Evolutionary conservation across 352 stramenopile species (phyloP).

Genomic region (Hyaloperonospora brassicae): DNA sequence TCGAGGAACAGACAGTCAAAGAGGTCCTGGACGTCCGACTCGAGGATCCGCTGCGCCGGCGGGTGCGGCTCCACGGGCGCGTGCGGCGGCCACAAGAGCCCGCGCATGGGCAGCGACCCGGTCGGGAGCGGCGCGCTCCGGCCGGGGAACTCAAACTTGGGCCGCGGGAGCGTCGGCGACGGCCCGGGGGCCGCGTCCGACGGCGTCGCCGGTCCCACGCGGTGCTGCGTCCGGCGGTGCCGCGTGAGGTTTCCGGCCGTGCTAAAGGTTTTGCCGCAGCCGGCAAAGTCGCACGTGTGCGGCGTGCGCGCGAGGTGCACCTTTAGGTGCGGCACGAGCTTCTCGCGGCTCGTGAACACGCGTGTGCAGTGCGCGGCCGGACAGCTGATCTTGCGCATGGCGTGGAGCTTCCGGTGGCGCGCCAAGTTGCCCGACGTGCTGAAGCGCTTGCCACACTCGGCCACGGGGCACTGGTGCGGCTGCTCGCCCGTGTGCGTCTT

Average conservation of each 20-base stretch:
- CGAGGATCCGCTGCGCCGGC: slow-evolving; percentile 25
- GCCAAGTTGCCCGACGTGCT: slow-evolving; percentile 54
- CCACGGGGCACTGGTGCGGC: slow-evolving; percentile 53
- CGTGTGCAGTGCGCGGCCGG: slow-evolving; percentile 34
- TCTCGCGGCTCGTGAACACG: slow-evolving; percentile 39
- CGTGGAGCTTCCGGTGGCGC: slow-evolving; percentile 43
- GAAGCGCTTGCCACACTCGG: slow-evolving; percentile 52
- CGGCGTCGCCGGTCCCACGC: slow-evolving; percentile 13
- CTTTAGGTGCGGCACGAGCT: slow-evolving; percentile 41
- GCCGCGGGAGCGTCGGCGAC: slow-evolving; percentile 16
- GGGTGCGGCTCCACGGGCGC: slow-evolving; percentile 15
- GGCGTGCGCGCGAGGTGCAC: slow-evolving; percentile 43
- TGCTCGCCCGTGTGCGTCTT: slow-evolving; percentile 83
- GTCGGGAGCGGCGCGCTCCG: slow-evolving; percentile 11
- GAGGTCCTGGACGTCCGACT: slow-evolving; percentile 36
- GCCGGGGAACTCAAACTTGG: slow-evolving; percentile 26
- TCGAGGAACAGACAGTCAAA: slow-evolving; percentile 42
- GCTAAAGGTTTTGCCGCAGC: slow-evolving; percentile 55
- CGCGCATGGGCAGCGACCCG: slow-evolving; percentile 28
- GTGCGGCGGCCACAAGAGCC: slow-evolving; percentile 26
- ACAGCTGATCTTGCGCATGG: slow-evolving; percentile 37
- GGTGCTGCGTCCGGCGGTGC: slow-evolving; percentile 53
- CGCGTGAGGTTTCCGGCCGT: slow-evolving; percentile 55
- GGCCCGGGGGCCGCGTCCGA: slow-evolving; percentile 7
- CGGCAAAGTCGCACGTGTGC: slow-evolving; percentile 43